These are phyloP conservation scores for Acanthamoeba triangularis DNA, from an alignment of 208 protist species.

Conservation along the genomic window DNA sequence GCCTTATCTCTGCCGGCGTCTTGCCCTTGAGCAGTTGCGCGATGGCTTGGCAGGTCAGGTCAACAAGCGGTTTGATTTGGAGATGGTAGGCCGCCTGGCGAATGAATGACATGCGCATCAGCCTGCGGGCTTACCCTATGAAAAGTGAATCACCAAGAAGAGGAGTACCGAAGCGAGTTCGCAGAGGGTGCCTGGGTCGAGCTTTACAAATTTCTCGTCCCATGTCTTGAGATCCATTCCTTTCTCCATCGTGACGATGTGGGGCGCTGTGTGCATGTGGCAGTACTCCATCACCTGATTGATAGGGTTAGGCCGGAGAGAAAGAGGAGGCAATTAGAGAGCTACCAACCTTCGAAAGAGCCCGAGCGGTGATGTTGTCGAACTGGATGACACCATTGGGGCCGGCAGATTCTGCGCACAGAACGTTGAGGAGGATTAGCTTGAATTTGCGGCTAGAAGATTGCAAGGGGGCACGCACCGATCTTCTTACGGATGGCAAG, in stretches of 20 bases:
- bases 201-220: constrained; percentile 65
- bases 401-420: background rate
- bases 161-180: constrained; percentile 67
- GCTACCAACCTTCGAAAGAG: constrained; percentile 9
- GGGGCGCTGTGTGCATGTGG: constrained; percentile 59
- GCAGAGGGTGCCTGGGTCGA: constrained; percentile 72
- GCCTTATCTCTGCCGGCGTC: constrained; percentile 68
- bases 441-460: background rate
- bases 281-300: constrained; percentile 72
- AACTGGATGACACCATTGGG: constrained; percentile 47
- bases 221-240: constrained; percentile 69
- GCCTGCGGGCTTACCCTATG: no score
- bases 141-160: no score
- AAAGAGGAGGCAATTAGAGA: background rate
- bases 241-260: constrained; percentile 58
- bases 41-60: constrained; percentile 75
- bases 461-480: background rate
- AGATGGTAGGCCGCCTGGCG: constrained; percentile 59
- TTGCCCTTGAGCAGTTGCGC: constrained; percentile 74
- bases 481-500: constrained; percentile 60
- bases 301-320: background rate
- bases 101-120: background rate
- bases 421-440: background rate
- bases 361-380: constrained; percentile 67
- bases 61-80: constrained; percentile 74